Conservation (phyloP, 192 early-diverging fungal species). For the Rhizoclosmatium globosum region DNA sequence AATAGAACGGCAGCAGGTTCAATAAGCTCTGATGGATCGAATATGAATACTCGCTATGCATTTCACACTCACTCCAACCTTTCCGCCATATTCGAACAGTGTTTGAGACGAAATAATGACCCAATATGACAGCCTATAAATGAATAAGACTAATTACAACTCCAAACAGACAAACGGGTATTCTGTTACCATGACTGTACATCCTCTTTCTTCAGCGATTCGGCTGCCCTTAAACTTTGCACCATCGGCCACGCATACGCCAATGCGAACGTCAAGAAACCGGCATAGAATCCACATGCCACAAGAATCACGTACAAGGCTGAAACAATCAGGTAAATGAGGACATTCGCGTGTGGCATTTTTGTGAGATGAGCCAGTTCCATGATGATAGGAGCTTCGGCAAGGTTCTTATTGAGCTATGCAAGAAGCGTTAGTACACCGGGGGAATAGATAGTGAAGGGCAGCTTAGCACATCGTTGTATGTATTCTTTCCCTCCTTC, state of each 20-base stretch:
- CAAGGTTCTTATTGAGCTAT: slow-evolving; percentile 26
- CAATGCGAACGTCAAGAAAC: slow-evolving; percentile 14
- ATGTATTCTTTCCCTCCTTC: slow-evolving; percentile 1
- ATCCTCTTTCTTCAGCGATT: slow-evolving; percentile 26
- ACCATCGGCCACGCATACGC: slow-evolving; percentile 20
- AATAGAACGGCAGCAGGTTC: slow-evolving; percentile 30
- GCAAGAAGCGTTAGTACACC: neutral
- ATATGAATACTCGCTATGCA: neutral
- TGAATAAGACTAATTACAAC: neutral
- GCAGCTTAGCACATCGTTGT: neutral
- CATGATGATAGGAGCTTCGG: slow-evolving; percentile 19
- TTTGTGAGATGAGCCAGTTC: slow-evolving; percentile 31
- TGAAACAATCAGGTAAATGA: slow-evolving; percentile 10
- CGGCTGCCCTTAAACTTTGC: slow-evolving; percentile 23
- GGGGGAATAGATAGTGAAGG: neutral
- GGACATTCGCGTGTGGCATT: slow-evolving; percentile 1
- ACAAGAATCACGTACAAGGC: slow-evolving; percentile 14
- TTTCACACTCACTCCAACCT: neutral
- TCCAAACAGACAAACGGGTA: neutral
- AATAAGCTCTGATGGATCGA: neutral
- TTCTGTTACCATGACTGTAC: slow-evolving; percentile 20
- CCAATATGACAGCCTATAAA: slow-evolving; percentile 22
- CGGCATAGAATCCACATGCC: neutral
- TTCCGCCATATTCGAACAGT: slow-evolving; percentile 6
- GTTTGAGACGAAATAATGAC: slow-evolving; percentile 9